A percentile compares a stretch with the other conserved stretches of the same genome.
phyloP scores from a whole-genome alignment of 2,329 filamentous ascomycete genomes.

The Colletotrichum neosansevieriae region DNA sequence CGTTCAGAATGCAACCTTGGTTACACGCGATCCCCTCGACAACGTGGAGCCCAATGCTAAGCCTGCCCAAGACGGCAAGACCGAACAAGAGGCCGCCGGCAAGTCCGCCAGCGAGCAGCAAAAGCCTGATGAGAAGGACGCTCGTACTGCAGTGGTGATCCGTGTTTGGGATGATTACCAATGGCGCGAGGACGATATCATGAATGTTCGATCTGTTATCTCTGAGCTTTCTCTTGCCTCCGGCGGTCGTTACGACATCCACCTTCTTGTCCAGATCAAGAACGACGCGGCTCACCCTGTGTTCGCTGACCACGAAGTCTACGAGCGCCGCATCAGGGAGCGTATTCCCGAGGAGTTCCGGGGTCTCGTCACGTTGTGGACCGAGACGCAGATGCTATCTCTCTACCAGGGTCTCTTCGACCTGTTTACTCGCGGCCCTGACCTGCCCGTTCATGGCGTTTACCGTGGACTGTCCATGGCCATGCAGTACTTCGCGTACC shows the following conservation, averaged over 20 bases:
- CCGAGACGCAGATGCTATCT: slow-evolving; percentile 90
- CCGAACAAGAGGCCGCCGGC: background rate
- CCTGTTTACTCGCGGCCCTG: slow-evolving; percentile 72
- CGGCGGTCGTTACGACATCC: slow-evolving; percentile 87
- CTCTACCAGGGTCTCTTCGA: slow-evolving; percentile 91
- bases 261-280: slow-evolving; percentile 87
- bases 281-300: slow-evolving; percentile 79
- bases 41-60: slow-evolving; percentile 33
- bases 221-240: slow-evolving; percentile 84
- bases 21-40: slow-evolving; percentile 31
- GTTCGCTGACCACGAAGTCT: slow-evolving; percentile 80
- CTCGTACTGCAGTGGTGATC: slow-evolving; percentile 82
- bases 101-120: slow-evolving; percentile 41
- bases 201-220: slow-evolving; percentile 87
- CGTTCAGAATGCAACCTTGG: slow-evolving; percentile 43
- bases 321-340: slow-evolving; percentile 74
- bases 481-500: slow-evolving; percentile 90
- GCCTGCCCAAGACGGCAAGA: background rate
- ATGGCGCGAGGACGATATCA: slow-evolving; percentile 83
- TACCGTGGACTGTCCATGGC: slow-evolving; percentile 96
- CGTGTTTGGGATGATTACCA: slow-evolving; percentile 84
- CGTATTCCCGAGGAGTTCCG: slow-evolving; percentile 86
- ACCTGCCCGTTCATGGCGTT: slow-evolving; percentile 87
- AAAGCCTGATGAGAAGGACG: slow-evolving; percentile 49
- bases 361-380: slow-evolving; percentile 92